Percentiles rank a stretch among this genome's conserved stretches.
Evolutionary conservation across 2,329 filamentous ascomycete species (phyloP).

Genomic region (Ceratocystis smalleyi): DNA sequence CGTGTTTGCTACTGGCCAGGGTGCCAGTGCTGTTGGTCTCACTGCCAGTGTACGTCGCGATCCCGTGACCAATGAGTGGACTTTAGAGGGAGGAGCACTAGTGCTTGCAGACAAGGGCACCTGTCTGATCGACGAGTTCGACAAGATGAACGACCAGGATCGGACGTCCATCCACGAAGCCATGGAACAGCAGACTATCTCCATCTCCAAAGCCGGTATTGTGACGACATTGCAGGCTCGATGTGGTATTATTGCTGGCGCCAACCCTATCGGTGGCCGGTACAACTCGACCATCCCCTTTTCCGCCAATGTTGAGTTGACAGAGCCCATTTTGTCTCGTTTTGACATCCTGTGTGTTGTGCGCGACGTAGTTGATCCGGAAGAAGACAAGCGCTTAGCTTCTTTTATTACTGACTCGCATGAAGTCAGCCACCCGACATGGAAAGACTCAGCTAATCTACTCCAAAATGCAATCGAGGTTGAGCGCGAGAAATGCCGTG

Average conservation of each 20-base stretch:
- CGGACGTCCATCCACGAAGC: slow-evolving; percentile 97
- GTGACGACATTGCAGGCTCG: slow-evolving; percentile 92
- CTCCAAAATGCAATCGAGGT: slow-evolving; percentile 46
- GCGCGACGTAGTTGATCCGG: slow-evolving; percentile 82
- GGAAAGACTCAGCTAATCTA: slow-evolving; percentile 27
- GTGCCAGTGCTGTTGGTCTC: slow-evolving; percentile 90
- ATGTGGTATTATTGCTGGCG: slow-evolving; percentile 89
- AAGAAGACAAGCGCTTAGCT: slow-evolving; percentile 81
- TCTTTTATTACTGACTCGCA: slow-evolving; percentile 92
- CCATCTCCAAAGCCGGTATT: slow-evolving; percentile 95
- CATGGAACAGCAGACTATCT: slow-evolving; percentile 99
- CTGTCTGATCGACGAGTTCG: slow-evolving; percentile 95
- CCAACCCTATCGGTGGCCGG: slow-evolving; percentile 87
- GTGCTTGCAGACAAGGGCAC: slow-evolving; percentile 90
- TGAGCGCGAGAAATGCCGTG: slow-evolving; percentile 25
- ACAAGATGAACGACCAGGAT: slow-evolving; percentile 99
- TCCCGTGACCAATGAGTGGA: slow-evolving; percentile 93
- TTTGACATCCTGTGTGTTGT: slow-evolving; percentile 97
- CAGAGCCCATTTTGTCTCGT: slow-evolving; percentile 91
- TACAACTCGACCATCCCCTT: slow-evolving; percentile 96
- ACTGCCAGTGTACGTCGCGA: slow-evolving; percentile 93
- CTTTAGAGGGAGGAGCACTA: slow-evolving; percentile 83
- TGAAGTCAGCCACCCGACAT: slow-evolving; percentile 65
- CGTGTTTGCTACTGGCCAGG: slow-evolving; percentile 94
- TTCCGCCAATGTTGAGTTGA: slow-evolving; percentile 89